Evolutionary conservation across 179 eudicot genomes (phyloP).

Genomic region (Heliamphora ciliata): DNA sequence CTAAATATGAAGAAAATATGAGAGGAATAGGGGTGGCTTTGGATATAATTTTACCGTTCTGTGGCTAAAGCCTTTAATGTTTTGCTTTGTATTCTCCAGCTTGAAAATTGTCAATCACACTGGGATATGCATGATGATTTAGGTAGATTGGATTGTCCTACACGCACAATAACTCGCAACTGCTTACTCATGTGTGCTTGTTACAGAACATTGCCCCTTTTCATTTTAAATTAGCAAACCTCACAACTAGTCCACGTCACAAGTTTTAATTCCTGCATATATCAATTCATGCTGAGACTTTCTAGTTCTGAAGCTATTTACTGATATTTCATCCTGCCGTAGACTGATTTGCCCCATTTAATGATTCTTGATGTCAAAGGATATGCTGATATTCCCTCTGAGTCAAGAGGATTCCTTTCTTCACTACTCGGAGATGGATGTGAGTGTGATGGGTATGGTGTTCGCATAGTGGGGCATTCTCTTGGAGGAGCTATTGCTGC

Average conservation of each 20-base stretch:
- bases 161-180: background rate
- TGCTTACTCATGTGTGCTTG: background rate
- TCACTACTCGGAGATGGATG: conserved; percentile 57
- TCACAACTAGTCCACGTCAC: background rate
- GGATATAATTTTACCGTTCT: background rate
- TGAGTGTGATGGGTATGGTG: conserved; percentile 63
- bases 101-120: background rate
- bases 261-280: background rate
- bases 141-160: background rate
- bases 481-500: conserved; percentile 79
- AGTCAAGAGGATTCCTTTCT: conserved; percentile 55
- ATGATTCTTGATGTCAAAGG: conserved; percentile 21
- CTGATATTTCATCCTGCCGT: background rate
- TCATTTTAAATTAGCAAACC: background rate
- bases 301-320: background rate
- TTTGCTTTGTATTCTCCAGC: background rate
- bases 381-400: conserved; percentile 27
- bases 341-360: background rate
- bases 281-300: background rate
- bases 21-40: background rate
- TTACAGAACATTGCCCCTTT: background rate
- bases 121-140: background rate
- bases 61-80: background rate
- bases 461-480: conserved; percentile 72
- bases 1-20: background rate